Base-by-base conservation (phyloP, 2,329 filamentous ascomycete species). In the Rhinocladiella similis region DNA sequence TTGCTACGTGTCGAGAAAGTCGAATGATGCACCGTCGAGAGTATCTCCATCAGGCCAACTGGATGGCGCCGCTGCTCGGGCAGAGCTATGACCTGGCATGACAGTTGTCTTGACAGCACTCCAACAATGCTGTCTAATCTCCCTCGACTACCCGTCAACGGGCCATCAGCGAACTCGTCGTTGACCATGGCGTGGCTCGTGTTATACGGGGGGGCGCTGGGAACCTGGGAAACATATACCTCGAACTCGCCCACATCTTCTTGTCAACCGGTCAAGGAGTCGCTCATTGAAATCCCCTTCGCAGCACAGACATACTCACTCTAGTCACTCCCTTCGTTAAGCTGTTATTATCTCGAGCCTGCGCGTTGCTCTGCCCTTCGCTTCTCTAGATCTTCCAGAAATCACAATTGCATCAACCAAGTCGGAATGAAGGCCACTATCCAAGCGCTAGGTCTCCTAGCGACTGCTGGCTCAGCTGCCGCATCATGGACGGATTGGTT, bases 61-160 rank as follows among this genome's bases (percentile, higher is more conserved):
- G 20, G 43, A 16, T 46, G 43, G 20, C 25, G 43, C 13, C 33
- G 20, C 16, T 39, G 33, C 38, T 47, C 39, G 59, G 49, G 55
- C 48, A 39, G 36, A 35, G 18, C 49, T 16, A 33, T 42, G 50
- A 41, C 49, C 39, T 53, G 50, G 36, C 50, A 51, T 53, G 36
- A 35, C 54, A 50, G 51, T 55, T 48, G 53, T 43, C 48, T 39
- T 62, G 56, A 62, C 59, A 62, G 59, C 59, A 57, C 50, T 55
- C 54, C 49, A 53, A 50, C 38, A 47, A 39, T 27, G 45, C 54
- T 54, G 59, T 62, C 59, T 59, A 62, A 62, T 62, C 39, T 62
- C 59, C 43, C 50, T 41, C 43, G 50, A 41, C 55, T 62, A 50
- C 50, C 50, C 45, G 54, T 27, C 46, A 49, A 47, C 53, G 39